Base-by-base conservation (phyloP, 768 basidiomycete genomes). In the Coprinopsis strossmayeri region DNA sequence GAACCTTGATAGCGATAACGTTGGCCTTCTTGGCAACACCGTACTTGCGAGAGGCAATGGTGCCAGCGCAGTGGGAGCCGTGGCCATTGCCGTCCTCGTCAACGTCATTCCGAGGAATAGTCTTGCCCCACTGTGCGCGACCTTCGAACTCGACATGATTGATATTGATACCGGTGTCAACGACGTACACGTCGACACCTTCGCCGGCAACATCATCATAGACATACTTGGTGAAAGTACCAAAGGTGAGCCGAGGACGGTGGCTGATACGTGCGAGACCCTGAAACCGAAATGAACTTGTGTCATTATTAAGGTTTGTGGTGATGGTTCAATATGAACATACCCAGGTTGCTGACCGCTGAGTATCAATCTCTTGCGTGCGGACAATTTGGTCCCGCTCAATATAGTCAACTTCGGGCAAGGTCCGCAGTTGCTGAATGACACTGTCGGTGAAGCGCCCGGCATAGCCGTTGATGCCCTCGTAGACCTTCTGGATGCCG, bases 81-180 rank as follows among this genome's bases (percentile, higher is more conserved):
- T 99, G 96, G 53, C 96, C 96, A 65, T 98, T 97, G 49, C 82
- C 89, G 58, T 98, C 96, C 54, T 79, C 78, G 57, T 98, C 95
- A 3, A 74, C 76, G 55, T 95, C 93, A 58, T 86, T 81, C 58
- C 60, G 43, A 5, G 95, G 92, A 53, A 98, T 77, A 17, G 96
- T 98, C 74, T 83, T 87, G 39, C 95, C 96, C 96, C 96, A 98
- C 11, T 58, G 67, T 1, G 92, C 92, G 50, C 93, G 90, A 20
- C 88, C 91, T 59, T 87, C 81, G 57, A 98, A 94, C 58, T 97
- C 89, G 18, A 70, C 69, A 64, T 98, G 96, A 9, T 77, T 49
- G 53, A 87, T 63, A 71, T 94, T 87, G 77, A 99, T 88, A 59
- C 93, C 92, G 20, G 90, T 92, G 64, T 91, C 89, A 57, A 91